phyloP scores from a whole-genome alignment of 2,329 filamentous ascomycete genomes.

The Podosphaera xanthii region DNA sequence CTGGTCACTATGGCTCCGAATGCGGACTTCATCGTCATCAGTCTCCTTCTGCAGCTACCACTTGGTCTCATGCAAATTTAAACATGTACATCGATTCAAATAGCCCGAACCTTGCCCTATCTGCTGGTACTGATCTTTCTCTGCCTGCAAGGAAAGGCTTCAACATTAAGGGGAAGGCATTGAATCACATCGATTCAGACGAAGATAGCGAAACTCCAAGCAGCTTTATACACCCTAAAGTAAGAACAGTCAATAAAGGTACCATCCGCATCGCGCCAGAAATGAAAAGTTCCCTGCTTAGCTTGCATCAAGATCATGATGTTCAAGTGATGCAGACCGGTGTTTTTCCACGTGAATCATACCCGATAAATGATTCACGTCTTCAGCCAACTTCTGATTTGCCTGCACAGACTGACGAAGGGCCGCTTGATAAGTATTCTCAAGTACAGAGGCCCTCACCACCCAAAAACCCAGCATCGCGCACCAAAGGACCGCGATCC shows the following conservation, averaged over 20 bases:
- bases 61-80: slow-evolving; percentile 29
- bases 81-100: slow-evolving; percentile 26
- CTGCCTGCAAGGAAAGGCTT: slow-evolving; percentile 8
- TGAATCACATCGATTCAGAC: slow-evolving; percentile 13
- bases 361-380: neutral
- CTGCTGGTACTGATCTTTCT: slow-evolving; percentile 12
- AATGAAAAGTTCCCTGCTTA: neutral
- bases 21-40: slow-evolving; percentile 19
- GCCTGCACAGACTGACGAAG: too few species aligned
- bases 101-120: slow-evolving; percentile 15
- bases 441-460: too few species aligned
- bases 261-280: slow-evolving; percentile 7
- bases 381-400: neutral
- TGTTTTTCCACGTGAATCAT: neutral
- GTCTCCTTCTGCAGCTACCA: slow-evolving; percentile 18
- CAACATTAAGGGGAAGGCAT: slow-evolving; percentile 15
- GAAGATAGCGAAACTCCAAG: slow-evolving; percentile 12
- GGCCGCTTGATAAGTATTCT: too few species aligned
- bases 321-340: neutral
- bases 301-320: neutral
- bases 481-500: too few species aligned
- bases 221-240: slow-evolving; percentile 12
- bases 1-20: slow-evolving; percentile 33
- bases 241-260: slow-evolving; percentile 5
- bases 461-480: too few species aligned